Percentiles rank a stretch among this genome's conserved stretches.
Conservation (phyloP, 1,284 basidiomycete species). For the Cystobasidium sp. region DNA sequence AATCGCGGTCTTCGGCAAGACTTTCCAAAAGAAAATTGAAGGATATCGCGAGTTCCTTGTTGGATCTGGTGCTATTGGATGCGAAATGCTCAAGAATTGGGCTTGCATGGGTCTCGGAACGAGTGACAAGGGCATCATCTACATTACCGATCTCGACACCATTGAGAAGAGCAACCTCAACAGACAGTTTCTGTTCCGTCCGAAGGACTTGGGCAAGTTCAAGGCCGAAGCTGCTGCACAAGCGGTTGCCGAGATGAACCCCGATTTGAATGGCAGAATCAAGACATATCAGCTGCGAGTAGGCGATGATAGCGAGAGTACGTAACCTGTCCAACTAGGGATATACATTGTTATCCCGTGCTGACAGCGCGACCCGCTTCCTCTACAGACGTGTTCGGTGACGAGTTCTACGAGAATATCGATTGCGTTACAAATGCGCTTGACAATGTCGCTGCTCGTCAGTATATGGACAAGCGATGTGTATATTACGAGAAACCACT, state of each 20-base stretch:
- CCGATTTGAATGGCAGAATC: conserved; percentile 86
- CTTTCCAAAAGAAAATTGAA: conserved; percentile 90
- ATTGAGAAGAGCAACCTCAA: conserved; percentile 99
- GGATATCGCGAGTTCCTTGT: conserved; percentile 95
- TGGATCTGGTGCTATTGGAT: conserved; percentile 97
- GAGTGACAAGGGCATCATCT: conserved; percentile 78
- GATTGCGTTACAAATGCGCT: conserved; percentile 99
- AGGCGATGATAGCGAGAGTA: conserved; percentile 88
- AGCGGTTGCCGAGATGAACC: conserved; percentile 96
- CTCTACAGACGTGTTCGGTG: conserved; percentile 77
- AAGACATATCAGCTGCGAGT: conserved; percentile 90
- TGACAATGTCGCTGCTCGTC: conserved; percentile 93
- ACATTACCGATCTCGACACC: conserved; percentile 97
- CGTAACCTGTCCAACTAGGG: conserved; percentile 53
- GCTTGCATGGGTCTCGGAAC: conserved; percentile 96
- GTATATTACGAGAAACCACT: conserved; percentile 97
- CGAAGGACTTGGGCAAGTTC: conserved; percentile 97
- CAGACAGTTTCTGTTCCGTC: conserved; percentile 95
- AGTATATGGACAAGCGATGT: conserved; percentile 99
- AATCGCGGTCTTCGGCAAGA: conserved; percentile 91
- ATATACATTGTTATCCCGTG: not conserved
- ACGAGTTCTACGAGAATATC: conserved; percentile 83
- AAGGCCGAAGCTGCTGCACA: conserved; percentile 93
- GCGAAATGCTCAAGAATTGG: conserved; percentile 99
- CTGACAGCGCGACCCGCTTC: conserved; percentile 1